Base-by-base conservation (phyloP, 345 rosid genomes). In the Cardamine chenopodiifolia region DNA sequence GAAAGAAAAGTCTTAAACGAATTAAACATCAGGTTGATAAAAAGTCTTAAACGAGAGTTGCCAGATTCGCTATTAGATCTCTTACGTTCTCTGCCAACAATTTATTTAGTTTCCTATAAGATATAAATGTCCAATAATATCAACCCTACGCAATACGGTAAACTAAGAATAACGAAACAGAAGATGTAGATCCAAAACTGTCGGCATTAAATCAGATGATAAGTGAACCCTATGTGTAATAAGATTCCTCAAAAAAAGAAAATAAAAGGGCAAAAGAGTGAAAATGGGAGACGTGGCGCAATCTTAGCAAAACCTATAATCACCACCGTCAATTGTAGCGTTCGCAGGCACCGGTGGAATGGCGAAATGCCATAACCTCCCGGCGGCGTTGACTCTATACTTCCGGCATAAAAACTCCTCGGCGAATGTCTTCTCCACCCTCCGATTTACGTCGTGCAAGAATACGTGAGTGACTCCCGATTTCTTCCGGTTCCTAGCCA, bases 371-470 rank as follows among this genome's bases (percentile, higher is more conserved):
- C 92, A 88, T 13, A 88, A 63, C 45, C 90, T 76, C 52, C 85
- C 87, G 0, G 81, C 87, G 13, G 81, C 83, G 45, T 86, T 65
- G 2, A 80, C 89, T 68, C 83, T 32, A 29, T 86, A 62, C 50
- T 88, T 86, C 59, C 82, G 53, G 39, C 92, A 88, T 39, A 88
- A 28, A 60, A 88, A 88, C 85, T 86, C 90, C 48, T 79, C 74
- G 3, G 88, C 92, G 6, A 23, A 88, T 13, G 55, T 57, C 76
- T 86, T 88, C 82, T 88, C 92, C 25, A 88, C 90, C 17, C 66
- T 88, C 84, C 90, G 78, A 49, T 88, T 78, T n/a, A 88, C 87
- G 28, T 90, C 91, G 58, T 81, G 96, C 76, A 89, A 67, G 54
- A 81, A 82, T 66, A 89, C 88, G 35, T 86, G 92, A 18, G 93